Evolutionary conservation across 495 filamentous ascomycete genomes (phyloP), one percentile per base, ranked within the genome.

Genomic region (Aspergillus bridgeri): DNA sequence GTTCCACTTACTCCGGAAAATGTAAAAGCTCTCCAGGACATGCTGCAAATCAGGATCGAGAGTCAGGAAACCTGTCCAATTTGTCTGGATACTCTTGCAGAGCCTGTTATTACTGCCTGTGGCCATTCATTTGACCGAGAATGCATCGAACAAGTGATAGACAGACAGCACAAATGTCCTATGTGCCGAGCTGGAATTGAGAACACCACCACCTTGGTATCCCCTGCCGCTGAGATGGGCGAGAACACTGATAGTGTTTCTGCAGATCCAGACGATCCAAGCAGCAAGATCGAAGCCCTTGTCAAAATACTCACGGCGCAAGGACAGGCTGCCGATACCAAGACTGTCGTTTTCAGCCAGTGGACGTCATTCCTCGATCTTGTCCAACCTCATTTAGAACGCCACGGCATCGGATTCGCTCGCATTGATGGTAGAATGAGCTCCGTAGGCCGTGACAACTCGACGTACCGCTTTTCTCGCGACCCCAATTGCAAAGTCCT

Each of bases 291-390:
- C 48, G 87, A 93, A 62, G 86, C 89, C 5, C 76, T 96, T 0
- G 75, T 95, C 63, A 83, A 86, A 55, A 92, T 97, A 57, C 74
- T 96, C 6, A 84, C 81, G 13, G 89, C 89, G 1, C 84, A 85
- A 44, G 80, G 86, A 9, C 83, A 83, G 59, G 85, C 88, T 18
- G 73, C 84, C 0, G 79, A 75, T 7, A 90, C 84, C 43, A 97
- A 97, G 67, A 89, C 90, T 3, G 85, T 98, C 52, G 81, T 96
- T 33, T 98, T 98, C 76, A 90, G 86, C 11, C 92, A 96, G 66
- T 98, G 92, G 92, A 96, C 92, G 0, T 87, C 83, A 5, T 96
- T 96, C 76, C 79, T 98, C 2, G 81, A 89, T 48, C 81, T 96
- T 52, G 81, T 96, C 43, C 83, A 91, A 64, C 76, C 80, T 0